Percentiles rank a stretch among this genome's conserved stretches.
Evolutionary conservation across 352 stramenopile species (phyloP).

Genomic region (Pythium guiyangense): DNA sequence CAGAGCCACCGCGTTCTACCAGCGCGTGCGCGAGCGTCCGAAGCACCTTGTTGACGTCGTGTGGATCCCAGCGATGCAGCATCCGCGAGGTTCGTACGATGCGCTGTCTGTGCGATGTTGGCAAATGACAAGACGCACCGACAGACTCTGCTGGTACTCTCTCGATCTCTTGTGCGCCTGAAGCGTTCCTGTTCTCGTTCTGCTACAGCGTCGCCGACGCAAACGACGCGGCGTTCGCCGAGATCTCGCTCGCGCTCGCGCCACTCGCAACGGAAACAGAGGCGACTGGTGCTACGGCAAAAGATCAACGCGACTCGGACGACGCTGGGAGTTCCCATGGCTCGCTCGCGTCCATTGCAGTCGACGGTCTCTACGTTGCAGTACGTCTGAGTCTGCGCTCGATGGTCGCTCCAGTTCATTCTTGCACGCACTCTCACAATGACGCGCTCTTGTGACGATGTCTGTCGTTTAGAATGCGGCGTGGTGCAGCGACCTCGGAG

Average conservation of each 20-base stretch:
- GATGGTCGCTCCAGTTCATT: not conserved
- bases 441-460: slow-evolving; percentile 1
- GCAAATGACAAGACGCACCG: not conserved
- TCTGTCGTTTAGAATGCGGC: slow-evolving; percentile 18
- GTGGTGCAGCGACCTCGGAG: slow-evolving; percentile 24
- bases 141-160: not conserved
- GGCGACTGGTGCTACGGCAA: not conserved
- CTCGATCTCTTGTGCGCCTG: not conserved
- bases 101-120: not conserved
- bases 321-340: not conserved
- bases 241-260: slow-evolving; percentile 8
- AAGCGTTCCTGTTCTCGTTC: slow-evolving; percentile 36
- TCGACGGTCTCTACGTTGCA: slow-evolving; percentile 40
- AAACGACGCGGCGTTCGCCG: slow-evolving; percentile 3
- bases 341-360: slow-evolving; percentile 22
- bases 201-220: slow-evolving; percentile 22
- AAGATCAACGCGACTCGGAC: not conserved
- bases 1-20: slow-evolving; percentile 27
- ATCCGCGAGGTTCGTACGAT: slow-evolving; percentile 32
- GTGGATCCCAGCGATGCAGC: slow-evolving; percentile 35
- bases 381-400: slow-evolving; percentile 13
- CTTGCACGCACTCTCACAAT: not conserved
- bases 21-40: slow-evolving; percentile 17
- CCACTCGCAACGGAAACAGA: not conserved
- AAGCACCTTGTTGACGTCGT: slow-evolving; percentile 16